Percentiles rank a stretch among this genome's conserved stretches.
phyloP scores from a whole-genome alignment of 2,329 filamentous ascomycete species.

The Neocucurbitaria cava region DNA sequence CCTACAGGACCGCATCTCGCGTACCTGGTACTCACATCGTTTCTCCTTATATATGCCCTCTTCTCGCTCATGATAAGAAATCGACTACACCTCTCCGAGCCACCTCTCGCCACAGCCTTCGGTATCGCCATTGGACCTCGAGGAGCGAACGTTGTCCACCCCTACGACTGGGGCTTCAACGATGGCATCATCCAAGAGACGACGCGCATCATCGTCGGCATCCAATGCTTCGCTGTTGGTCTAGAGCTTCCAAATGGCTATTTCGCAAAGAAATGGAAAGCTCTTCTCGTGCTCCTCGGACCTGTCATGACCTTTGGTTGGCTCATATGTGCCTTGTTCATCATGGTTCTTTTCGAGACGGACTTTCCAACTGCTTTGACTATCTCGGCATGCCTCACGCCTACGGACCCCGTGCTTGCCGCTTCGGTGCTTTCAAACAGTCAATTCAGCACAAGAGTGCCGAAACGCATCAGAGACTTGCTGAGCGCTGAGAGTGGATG shows the following conservation, averaged over 20 bases:
- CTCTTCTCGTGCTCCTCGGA: conserved; percentile 57
- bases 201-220: conserved; percentile 56
- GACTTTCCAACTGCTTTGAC: conserved; percentile 57
- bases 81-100: conserved; percentile 57
- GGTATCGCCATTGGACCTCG: conserved; percentile 55
- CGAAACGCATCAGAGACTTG: conserved; percentile 59
- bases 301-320: conserved; percentile 61
- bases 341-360: conserved; percentile 56
- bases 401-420: conserved; percentile 64
- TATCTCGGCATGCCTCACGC: conserved; percentile 63
- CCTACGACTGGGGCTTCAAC: conserved; percentile 51
- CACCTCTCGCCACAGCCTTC: conserved; percentile 55
- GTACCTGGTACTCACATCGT: conserved; percentile 54
- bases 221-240: conserved; percentile 50
- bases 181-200: conserved; percentile 51
- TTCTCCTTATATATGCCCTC: conserved; percentile 56
- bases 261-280: conserved; percentile 60
- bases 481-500: conserved; percentile 63
- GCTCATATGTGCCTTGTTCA: conserved; percentile 57
- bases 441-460: conserved; percentile 60
- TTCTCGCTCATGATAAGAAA: conserved; percentile 57
- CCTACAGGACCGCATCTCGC: conserved; percentile 55
- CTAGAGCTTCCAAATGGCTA: conserved; percentile 53
- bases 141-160: conserved; percentile 49
- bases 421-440: conserved; percentile 62